These are phyloP conservation scores for Przewalskia tangutica DNA, from an alignment of 257 asterid genomes.

Conservation along the genomic window DNA sequence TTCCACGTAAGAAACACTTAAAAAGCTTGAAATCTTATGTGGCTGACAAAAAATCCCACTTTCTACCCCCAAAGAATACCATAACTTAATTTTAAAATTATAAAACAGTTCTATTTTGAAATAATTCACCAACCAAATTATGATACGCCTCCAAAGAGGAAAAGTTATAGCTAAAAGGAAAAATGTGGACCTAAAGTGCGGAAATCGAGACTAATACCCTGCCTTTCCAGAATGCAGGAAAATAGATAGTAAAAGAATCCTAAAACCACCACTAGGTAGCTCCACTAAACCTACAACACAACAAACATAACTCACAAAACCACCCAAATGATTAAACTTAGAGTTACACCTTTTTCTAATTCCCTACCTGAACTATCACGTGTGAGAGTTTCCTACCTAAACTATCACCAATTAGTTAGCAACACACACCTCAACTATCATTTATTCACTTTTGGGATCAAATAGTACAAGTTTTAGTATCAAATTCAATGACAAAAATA, in stretches of 20 bases:
- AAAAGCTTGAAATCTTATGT: not conserved
- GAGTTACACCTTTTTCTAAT: too few relatives aligned
- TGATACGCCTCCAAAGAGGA: not conserved
- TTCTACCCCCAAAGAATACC: not conserved
- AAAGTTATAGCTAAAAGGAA: not conserved
- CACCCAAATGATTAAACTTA: not conserved
- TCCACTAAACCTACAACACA: not conserved
- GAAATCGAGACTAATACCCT: not conserved
- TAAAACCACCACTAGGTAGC: not conserved
- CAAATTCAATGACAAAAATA: not conserved
- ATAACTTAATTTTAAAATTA: not conserved
- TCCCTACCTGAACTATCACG: too few relatives aligned
- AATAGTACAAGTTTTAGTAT: not conserved
- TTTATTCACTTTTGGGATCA: not conserved
- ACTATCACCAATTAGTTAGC: too few relatives aligned
- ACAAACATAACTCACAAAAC: not conserved
- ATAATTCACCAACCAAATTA: not conserved
- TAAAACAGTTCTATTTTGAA: not conserved
- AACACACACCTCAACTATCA: too few relatives aligned
- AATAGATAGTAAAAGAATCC: not conserved
- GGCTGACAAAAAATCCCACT: not conserved
- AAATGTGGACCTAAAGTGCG: not conserved
- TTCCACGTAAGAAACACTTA: not conserved
- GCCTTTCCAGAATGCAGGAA: not conserved
- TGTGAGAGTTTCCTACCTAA: too few relatives aligned